Evolutionary conservation across 768 basidiomycete species (phyloP).

Genomic region (Auriscalpium vulgare): DNA sequence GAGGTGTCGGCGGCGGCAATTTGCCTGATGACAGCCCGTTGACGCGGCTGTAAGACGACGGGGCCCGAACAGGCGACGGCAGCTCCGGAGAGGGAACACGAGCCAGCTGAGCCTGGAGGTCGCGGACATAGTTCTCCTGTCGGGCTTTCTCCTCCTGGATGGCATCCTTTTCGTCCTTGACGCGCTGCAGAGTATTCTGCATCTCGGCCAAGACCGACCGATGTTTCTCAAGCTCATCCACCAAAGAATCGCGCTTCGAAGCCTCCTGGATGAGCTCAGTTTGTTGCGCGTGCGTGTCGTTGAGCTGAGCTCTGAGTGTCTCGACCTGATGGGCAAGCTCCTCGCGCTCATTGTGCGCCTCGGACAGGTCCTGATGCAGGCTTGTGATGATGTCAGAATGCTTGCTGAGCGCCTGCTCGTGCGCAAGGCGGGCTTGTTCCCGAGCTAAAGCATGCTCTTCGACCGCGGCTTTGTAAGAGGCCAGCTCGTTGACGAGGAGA

Average conservation of each 20-base stretch:
- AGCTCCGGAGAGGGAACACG: conserved; percentile 31
- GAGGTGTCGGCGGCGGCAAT: conserved; percentile 81
- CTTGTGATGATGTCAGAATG: conserved; percentile 39
- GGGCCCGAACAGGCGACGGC: conserved; percentile 43
- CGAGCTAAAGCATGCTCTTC: conserved; percentile 31
- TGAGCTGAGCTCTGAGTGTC: conserved; percentile 50
- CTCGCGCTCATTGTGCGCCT: conserved; percentile 31
- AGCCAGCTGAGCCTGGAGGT: conserved; percentile 69
- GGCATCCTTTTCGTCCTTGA: conserved; percentile 76
- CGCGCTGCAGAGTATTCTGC: conserved; percentile 69
- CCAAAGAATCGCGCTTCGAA: conserved; percentile 67
- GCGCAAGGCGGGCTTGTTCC: conserved; percentile 22
- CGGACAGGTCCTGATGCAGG: conserved; percentile 43
- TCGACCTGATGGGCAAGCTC: conserved; percentile 36
- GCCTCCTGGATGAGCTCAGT: conserved; percentile 60
- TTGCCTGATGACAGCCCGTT: conserved; percentile 65
- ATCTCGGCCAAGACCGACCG: conserved; percentile 68
- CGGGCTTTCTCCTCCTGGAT: conserved; percentile 65
- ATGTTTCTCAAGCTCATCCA: conserved; percentile 69
- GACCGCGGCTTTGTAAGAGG: conserved; percentile 39
- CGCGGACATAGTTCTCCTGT: conserved; percentile 63
- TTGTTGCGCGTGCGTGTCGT: conserved; percentile 49
- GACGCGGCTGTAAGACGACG: conserved; percentile 42
- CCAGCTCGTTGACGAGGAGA: conserved; percentile 43
- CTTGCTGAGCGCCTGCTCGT: conserved; percentile 39